Conservation (phyloP, 768 basidiomycete genomes). For the Trametes elegans region DNA sequence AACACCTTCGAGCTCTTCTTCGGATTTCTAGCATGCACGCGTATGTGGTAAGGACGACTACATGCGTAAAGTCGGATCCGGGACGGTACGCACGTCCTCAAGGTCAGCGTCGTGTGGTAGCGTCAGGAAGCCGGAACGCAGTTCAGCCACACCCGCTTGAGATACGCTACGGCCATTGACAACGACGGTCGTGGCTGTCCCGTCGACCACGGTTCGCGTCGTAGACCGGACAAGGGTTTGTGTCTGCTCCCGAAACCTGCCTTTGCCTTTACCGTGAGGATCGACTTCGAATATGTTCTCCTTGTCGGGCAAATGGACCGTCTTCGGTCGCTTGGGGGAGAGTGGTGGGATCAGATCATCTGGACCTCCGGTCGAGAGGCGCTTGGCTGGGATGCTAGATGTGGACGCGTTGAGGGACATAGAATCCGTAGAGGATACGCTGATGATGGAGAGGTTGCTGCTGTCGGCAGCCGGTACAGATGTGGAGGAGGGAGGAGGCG, state of each 20-base stretch:
- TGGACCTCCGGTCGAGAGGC: conserved; percentile 26
- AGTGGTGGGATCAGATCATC: conserved; percentile 12
- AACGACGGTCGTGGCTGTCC: neutral
- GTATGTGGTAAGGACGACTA: neutral
- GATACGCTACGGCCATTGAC: neutral
- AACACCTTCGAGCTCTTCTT: conserved; percentile 5
- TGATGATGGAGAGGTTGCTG: conserved; percentile 21
- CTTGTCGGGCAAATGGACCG: conserved; percentile 24
- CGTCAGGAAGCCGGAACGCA: neutral
- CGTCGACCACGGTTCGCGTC: neutral
- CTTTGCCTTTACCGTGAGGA: conserved; percentile 18
- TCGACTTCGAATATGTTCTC: conserved; percentile 24
- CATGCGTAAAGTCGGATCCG: neutral
- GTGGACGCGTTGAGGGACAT: conserved; percentile 11
- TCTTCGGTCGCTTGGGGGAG: conserved; percentile 33
- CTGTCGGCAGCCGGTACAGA: conserved; percentile 20
- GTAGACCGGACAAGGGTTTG: neutral
- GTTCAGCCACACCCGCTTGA: neutral
- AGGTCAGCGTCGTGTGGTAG: conserved; percentile 8
- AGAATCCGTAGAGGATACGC: conserved; percentile 18
- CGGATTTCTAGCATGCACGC: neutral
- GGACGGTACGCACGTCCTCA: conserved; percentile 6
- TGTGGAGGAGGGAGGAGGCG: conserved; percentile 3
- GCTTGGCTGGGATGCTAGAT: conserved; percentile 29
- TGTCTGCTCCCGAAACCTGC: conserved; percentile 13